Percentiles rank a stretch among this genome's conserved stretches.
phyloP scores from a whole-genome alignment of 1,139 yeast genomes.

The Geotrichum australiense region DNA sequence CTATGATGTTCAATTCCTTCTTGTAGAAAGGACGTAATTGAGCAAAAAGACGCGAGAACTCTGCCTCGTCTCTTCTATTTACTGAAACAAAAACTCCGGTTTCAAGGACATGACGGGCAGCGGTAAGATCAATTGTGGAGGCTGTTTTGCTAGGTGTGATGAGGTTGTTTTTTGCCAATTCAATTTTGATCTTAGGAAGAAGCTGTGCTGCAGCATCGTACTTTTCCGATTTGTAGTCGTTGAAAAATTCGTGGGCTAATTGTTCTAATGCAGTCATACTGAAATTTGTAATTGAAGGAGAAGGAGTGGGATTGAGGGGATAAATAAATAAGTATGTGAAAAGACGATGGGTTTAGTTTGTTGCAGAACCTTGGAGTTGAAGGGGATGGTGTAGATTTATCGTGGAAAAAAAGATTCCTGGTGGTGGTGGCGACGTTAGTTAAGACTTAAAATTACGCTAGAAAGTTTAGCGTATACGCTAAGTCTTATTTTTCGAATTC shows the following conservation, averaged over 20 bases:
- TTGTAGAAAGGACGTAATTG: constrained; percentile 74
- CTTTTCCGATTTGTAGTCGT: constrained; percentile 53
- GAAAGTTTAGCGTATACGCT: too few species aligned
- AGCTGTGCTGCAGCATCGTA: constrained; percentile 54
- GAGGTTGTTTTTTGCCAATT: constrained; percentile 67
- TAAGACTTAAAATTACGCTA: too few species aligned
- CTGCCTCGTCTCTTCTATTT: constrained; percentile 52
- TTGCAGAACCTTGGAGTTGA: too few species aligned
- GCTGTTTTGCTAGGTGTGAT: constrained; percentile 54
- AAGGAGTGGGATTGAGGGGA: neutral
- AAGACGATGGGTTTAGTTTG: neutral
- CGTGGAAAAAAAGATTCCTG: neutral
- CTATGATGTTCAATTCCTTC: constrained; percentile 41
- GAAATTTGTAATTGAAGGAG: too few species aligned
- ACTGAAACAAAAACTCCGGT: constrained; percentile 78
- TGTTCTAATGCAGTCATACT: constrained; percentile 27
- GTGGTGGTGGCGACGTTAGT: constrained; percentile 8
- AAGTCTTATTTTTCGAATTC: too few species aligned
- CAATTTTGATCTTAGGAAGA: constrained; percentile 67
- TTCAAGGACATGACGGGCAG: constrained; percentile 77
- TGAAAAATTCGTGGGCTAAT: constrained; percentile 57
- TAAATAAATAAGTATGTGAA: neutral
- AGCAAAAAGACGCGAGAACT: constrained; percentile 64
- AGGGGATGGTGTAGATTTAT: too few species aligned
- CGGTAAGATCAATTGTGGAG: constrained; percentile 53